phyloP scores from a whole-genome alignment of 2,329 filamentous ascomycete genomes.

The Microcyclospora pomicola region DNA sequence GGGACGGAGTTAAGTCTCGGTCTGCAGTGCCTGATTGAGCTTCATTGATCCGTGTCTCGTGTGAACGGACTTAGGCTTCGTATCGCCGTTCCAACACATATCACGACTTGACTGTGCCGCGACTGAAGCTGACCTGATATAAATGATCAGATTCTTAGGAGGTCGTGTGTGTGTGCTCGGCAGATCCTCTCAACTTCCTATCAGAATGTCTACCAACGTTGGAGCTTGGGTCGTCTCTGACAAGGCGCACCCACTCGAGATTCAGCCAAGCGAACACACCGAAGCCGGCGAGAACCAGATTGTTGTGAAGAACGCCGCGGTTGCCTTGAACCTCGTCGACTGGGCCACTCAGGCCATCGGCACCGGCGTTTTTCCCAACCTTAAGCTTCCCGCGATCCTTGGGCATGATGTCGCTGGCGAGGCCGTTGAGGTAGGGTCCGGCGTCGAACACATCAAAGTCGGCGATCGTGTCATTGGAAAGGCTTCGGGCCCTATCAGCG shows the following conservation, averaged over 20 bases:
- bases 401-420: slow-evolving; percentile 57
- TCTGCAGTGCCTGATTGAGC: too few species aligned
- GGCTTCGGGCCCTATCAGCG: not conserved
- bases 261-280: not conserved
- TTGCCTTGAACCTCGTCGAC: not conserved
- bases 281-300: not conserved
- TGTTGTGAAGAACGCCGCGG: not conserved
- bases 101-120: too few species aligned
- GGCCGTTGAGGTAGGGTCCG: slow-evolving; percentile 43
- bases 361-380: not conserved
- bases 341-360: not conserved
- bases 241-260: not conserved
- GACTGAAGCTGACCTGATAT: too few species aligned
- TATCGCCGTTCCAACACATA: too few species aligned
- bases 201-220: not conserved
- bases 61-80: too few species aligned
- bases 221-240: not conserved
- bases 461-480: slow-evolving; percentile 42
- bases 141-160: too few species aligned
- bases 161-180: too few species aligned
- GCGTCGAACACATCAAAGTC: slow-evolving; percentile 40
- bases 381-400: slow-evolving; percentile 18
- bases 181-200: too few species aligned
- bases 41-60: too few species aligned
- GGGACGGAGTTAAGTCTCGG: too few species aligned